phyloP scores from a whole-genome alignment of 2,329 filamentous ascomycete species.

The Atkinsonella hypoxylon region DNA sequence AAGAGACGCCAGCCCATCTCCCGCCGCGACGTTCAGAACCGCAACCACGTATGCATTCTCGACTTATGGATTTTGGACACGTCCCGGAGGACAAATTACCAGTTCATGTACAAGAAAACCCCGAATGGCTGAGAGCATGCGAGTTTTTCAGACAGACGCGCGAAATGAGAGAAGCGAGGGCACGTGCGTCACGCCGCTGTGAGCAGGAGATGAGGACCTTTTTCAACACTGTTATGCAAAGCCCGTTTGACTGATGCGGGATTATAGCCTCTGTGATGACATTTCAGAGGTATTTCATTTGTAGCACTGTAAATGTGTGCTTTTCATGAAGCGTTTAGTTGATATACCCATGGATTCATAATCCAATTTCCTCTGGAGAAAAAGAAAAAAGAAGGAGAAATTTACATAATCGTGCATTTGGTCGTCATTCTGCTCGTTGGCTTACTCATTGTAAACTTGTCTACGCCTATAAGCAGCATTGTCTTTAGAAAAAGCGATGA shows the following conservation, averaged over 20 bases:
- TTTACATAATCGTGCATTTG: neutral
- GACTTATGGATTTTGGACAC: slow-evolving; percentile 24
- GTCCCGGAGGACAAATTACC: slow-evolving; percentile 29
- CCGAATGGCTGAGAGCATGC: slow-evolving; percentile 31
- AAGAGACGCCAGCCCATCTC: neutral
- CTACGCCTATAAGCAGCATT: neutral
- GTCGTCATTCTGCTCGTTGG: neutral
- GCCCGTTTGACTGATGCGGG: neutral
- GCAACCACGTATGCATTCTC: slow-evolving; percentile 17
- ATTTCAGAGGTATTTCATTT: neutral
- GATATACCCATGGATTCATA: neutral
- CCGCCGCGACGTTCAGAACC: slow-evolving; percentile 12
- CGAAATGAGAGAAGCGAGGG: neutral
- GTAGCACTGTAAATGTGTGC: neutral
- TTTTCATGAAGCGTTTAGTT: slow-evolving; percentile 1
- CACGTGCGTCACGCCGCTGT: slow-evolving; percentile 9
- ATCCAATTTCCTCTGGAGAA: neutral
- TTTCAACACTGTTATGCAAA: slow-evolving; percentile 8
- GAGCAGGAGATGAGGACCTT: slow-evolving; percentile 14
- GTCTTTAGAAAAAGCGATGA: neutral
- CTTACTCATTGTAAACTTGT: neutral
- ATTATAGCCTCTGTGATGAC: neutral
- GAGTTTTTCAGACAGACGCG: slow-evolving; percentile 22
- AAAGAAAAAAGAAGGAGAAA: neutral
- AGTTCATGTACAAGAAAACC: slow-evolving; percentile 30